These are phyloP conservation scores for Glaciozyma antarctica DNA, from an alignment of 768 basidiomycete species.

Conservation along the genomic window DNA sequence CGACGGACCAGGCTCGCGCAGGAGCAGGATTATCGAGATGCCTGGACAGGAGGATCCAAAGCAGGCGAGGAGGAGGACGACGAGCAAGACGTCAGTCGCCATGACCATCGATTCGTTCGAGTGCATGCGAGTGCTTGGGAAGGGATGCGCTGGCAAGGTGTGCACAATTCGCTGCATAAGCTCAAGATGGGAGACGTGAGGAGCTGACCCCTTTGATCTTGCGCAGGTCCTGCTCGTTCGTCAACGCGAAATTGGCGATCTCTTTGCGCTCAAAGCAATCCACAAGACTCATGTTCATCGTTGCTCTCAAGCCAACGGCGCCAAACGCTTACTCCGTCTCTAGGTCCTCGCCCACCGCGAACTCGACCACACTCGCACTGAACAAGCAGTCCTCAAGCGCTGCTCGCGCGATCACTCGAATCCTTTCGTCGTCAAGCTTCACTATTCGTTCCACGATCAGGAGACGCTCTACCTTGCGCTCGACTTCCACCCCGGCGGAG, in stretches of 20 bases:
- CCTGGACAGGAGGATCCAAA: neutral
- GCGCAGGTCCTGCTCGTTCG: conserved; percentile 59
- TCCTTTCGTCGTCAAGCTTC: conserved; percentile 89
- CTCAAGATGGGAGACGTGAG: neutral
- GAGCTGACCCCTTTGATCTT: neutral
- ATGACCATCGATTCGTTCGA: conserved; percentile 86
- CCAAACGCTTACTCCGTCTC: neutral
- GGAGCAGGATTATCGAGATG: conserved; percentile 1
- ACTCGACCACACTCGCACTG: conserved; percentile 88
- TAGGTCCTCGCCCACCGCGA: conserved; percentile 88
- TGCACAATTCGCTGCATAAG: conserved; percentile 1
- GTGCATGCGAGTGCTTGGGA: conserved; percentile 91
- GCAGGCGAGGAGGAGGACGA: neutral
- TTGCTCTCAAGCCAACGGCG: neutral
- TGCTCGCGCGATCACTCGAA: conserved; percentile 74
- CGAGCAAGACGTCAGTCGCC: conserved; percentile 44
- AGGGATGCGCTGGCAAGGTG: conserved; percentile 95
- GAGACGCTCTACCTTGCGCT: conserved; percentile 80
- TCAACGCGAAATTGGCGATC: conserved; percentile 58
- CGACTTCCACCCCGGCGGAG: conserved; percentile 95
- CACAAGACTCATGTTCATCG: conserved; percentile 65
- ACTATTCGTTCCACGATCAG: conserved; percentile 79
- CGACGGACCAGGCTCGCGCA: neutral
- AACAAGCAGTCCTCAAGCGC: conserved; percentile 86
- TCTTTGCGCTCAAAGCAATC: conserved; percentile 93